A percentile compares a stretch with the other conserved stretches of the same genome.
phyloP scores from a whole-genome alignment of 805 yeast genomes.

The Suhomyces prunicola region DNA sequence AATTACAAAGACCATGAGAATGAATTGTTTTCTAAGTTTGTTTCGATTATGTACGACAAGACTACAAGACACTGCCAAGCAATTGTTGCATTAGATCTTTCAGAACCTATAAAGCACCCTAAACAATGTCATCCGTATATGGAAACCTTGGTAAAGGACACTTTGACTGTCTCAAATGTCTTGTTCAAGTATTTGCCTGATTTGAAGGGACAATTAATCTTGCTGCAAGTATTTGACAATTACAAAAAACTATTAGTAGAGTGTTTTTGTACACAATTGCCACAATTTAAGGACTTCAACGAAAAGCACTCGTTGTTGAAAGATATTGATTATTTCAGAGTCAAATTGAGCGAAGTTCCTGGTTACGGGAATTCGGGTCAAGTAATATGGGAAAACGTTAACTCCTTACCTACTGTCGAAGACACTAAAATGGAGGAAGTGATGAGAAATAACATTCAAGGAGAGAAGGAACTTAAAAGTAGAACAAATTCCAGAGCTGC shows the following conservation, averaged over 20 bases:
- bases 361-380: slow-evolving; percentile 64
- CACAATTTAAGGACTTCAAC: slow-evolving; percentile 46
- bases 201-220: slow-evolving; percentile 41
- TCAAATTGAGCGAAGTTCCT: slow-evolving; percentile 53
- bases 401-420: slow-evolving; percentile 48
- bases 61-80: slow-evolving; percentile 49
- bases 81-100: slow-evolving; percentile 49
- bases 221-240: slow-evolving; percentile 52
- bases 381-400: slow-evolving; percentile 58
- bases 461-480: slow-evolving; percentile 12
- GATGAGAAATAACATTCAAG: slow-evolving; percentile 40
- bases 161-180: slow-evolving; percentile 59
- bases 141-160: slow-evolving; percentile 64
- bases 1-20: slow-evolving; percentile 57
- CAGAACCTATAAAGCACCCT: slow-evolving; percentile 36
- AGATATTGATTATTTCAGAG: slow-evolving; percentile 63
- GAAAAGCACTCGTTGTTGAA: slow-evolving; percentile 54
- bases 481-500: slow-evolving; percentile 11
- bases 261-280: slow-evolving; percentile 45
- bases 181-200: slow-evolving; percentile 56
- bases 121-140: slow-evolving; percentile 59
- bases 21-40: slow-evolving; percentile 60
- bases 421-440: slow-evolving; percentile 46
- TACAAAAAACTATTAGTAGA: slow-evolving; percentile 56
- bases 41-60: slow-evolving; percentile 70